Evolutionary conservation across 495 filamentous ascomycete genomes (phyloP).

Genomic region (Penicillium simplicissimum): DNA sequence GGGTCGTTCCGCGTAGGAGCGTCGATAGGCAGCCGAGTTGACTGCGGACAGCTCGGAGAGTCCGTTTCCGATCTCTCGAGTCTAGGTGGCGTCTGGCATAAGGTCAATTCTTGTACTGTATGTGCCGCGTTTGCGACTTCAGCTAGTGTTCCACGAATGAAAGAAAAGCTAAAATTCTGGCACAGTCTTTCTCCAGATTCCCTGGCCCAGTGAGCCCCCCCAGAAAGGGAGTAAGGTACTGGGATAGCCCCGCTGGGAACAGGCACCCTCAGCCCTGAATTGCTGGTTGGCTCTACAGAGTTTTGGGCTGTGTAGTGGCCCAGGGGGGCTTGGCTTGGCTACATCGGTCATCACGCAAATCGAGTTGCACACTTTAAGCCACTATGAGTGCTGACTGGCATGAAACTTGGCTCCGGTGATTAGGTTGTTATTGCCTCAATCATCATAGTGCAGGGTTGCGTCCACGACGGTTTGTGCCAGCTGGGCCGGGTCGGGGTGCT

Average conservation of each 20-base stretch:
- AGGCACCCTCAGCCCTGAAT: neutral
- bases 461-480: neutral
- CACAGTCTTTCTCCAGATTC: slow-evolving; percentile 22
- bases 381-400: neutral
- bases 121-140: slow-evolving; percentile 9
- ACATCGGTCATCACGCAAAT: neutral
- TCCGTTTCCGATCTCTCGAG: slow-evolving; percentile 13
- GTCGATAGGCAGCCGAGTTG: slow-evolving; percentile 15
- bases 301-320: neutral
- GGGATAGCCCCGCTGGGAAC: slow-evolving; percentile 5
- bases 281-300: neutral
- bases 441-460: neutral
- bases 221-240: slow-evolving; percentile 6
- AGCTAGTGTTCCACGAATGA: slow-evolving; percentile 13
- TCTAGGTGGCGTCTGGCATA: neutral
- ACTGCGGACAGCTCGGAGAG: slow-evolving; percentile 8
- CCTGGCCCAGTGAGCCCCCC: too few species aligned
- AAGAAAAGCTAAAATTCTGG: slow-evolving; percentile 10
- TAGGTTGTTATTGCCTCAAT: slow-evolving; percentile 2
- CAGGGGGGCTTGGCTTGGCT: neutral
- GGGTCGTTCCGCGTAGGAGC: slow-evolving; percentile 26
- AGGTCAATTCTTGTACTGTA: neutral
- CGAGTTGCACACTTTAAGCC: neutral
- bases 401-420: slow-evolving; percentile 4
- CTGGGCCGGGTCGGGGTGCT: neutral